These are phyloP conservation scores for Penicillium polonicum DNA, from an alignment of 2,329 filamentous ascomycete genomes.

Conservation along the genomic window DNA sequence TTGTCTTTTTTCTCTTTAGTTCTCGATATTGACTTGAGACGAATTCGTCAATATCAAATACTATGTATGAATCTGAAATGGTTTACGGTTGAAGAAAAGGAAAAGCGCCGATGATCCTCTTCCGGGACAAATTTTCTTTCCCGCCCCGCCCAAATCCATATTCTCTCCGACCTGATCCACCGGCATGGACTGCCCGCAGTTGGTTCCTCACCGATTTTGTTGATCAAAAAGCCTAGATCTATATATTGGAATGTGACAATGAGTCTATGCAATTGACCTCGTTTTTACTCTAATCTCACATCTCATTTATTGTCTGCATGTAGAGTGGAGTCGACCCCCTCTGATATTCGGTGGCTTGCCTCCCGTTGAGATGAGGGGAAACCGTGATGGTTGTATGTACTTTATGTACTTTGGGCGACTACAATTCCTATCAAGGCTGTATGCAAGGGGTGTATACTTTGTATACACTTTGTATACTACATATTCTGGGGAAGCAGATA, in stretches of 20 bases:
- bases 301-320: not conserved
- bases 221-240: slow-evolving; percentile 14
- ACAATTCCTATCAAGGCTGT: not conserved
- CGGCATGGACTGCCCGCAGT: slow-evolving; percentile 1
- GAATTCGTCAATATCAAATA: not conserved
- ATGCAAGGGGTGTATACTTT: not conserved
- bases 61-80: not conserved
- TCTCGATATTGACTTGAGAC: not conserved
- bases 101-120: slow-evolving; percentile 16
- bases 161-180: slow-evolving; percentile 24
- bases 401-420: not conserved
- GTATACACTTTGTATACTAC: not conserved
- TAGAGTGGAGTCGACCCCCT: slow-evolving; percentile 17
- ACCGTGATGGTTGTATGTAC: no score
- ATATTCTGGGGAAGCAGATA: not conserved
- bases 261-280: not conserved
- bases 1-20: not conserved
- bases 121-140: slow-evolving; percentile 29
- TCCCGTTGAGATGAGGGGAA: slow-evolving; percentile 12
- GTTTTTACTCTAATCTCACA: not conserved
- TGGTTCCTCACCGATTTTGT: slow-evolving; percentile 23
- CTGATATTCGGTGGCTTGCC: slow-evolving; percentile 14
- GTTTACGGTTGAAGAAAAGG: not conserved
- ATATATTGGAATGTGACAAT: not conserved
- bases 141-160: slow-evolving; percentile 24